These are phyloP conservation scores for Elongisporangium prolatum DNA, from an alignment of 352 stramenopile species.

Conservation along the genomic window DNA sequence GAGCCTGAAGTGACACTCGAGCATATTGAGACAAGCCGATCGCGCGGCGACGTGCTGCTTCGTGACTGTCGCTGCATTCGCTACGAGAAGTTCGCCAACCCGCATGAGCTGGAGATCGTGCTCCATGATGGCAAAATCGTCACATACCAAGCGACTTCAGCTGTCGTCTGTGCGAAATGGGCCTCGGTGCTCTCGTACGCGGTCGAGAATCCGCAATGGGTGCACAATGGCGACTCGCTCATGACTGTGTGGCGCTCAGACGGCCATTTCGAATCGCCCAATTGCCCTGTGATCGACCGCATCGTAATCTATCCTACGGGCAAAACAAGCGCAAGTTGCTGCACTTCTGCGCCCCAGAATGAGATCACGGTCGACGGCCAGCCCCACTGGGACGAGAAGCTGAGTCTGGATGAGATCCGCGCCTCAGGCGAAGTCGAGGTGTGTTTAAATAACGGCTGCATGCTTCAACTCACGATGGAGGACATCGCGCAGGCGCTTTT, in stretches of 20 bases:
- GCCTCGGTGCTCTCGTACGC: slow-evolving; percentile 28
- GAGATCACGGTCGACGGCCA: neutral
- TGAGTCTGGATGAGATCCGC: slow-evolving; percentile 19
- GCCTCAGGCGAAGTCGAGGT: slow-evolving; percentile 14
- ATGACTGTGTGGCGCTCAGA: slow-evolving; percentile 35
- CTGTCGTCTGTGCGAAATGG: slow-evolving; percentile 31
- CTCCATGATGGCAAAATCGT: slow-evolving; percentile 25
- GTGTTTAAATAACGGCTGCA: slow-evolving; percentile 19
- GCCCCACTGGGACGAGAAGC: slow-evolving; percentile 27
- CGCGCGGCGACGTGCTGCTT: slow-evolving; percentile 19
- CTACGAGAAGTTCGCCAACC: slow-evolving; percentile 33
- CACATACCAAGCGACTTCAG: slow-evolving; percentile 21
- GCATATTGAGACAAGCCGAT: slow-evolving; percentile 13
- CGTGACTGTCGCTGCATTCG: slow-evolving; percentile 23
- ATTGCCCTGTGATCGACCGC: slow-evolving; percentile 22
- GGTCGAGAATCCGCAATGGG: slow-evolving; percentile 36
- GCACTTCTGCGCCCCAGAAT: neutral
- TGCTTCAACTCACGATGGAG: slow-evolving; percentile 28
- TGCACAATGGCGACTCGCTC: slow-evolving; percentile 22
- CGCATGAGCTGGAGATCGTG: slow-evolving; percentile 33
- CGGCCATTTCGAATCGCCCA: slow-evolving; percentile 21
- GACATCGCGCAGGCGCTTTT: slow-evolving; percentile 24
- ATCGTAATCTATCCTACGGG: slow-evolving; percentile 8
- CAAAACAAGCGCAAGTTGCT: neutral
- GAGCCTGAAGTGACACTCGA: slow-evolving; percentile 17